phyloP scores from a whole-genome alignment of 1,284 basidiomycete species.

The Fistulina hepatica region DNA sequence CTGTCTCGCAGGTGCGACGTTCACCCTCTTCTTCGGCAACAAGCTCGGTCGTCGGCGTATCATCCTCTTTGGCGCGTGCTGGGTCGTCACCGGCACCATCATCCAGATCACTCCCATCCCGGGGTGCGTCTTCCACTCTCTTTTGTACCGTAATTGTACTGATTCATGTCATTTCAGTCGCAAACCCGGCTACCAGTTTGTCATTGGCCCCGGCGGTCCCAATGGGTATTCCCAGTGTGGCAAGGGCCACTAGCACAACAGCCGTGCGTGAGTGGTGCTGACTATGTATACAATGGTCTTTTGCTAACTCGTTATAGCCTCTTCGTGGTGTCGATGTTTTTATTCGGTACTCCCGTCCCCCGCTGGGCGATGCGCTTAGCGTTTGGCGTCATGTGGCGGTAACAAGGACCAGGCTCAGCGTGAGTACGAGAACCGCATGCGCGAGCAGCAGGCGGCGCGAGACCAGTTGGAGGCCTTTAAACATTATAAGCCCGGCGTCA shows the following conservation, averaged over 20 bases:
- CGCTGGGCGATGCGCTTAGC: too few species aligned
- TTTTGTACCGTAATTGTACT: neutral
- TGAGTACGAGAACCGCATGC: constrained; percentile 87
- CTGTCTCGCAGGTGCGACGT: constrained; percentile 16
- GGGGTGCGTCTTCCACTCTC: constrained; percentile 12
- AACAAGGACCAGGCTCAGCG: constrained; percentile 89
- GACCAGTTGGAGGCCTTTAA: constrained; percentile 78
- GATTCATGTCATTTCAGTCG: constrained; percentile 8
- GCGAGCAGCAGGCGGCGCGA: constrained; percentile 87
- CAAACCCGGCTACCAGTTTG: constrained; percentile 33
- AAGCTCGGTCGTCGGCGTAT: constrained; percentile 5
- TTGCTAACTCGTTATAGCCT: too few species aligned
- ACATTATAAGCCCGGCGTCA: constrained; percentile 94
- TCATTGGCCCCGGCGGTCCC: constrained; percentile 38
- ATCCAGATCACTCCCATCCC: constrained; percentile 33
- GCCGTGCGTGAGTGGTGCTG: too few species aligned
- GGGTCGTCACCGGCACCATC: constrained; percentile 33
- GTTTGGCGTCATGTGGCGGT: constrained; percentile 61
- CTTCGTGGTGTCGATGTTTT: too few species aligned
- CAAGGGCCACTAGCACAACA: too few species aligned
- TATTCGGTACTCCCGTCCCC: too few species aligned
- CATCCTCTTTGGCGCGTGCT: constrained; percentile 11
- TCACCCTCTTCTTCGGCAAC: constrained; percentile 13
- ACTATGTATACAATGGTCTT: too few species aligned
- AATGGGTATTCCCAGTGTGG: too few species aligned